Conservation (phyloP, 306 rosid species). For the Quercus alba region DNA sequence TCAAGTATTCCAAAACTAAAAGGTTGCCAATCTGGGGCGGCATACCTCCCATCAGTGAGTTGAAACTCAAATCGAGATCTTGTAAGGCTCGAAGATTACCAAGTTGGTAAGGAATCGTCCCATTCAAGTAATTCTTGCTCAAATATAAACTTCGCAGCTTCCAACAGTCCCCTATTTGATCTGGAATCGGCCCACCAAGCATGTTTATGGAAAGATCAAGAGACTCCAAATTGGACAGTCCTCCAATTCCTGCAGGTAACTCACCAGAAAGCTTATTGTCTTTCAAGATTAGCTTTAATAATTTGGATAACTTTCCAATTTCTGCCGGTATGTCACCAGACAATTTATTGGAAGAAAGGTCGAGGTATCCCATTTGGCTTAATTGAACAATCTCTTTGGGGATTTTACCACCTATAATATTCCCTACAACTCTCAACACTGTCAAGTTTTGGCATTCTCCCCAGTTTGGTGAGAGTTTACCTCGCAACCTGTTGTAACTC, state of each 20-base stretch:
- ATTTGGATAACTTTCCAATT: conserved; percentile 29
- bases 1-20: conserved; percentile 9
- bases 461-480: conserved; percentile 45
- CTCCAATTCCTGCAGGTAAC: no score
- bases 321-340: conserved; percentile 45
- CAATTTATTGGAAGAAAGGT: conserved; percentile 42
- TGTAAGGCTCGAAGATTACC: conserved; percentile 17
- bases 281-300: conserved; percentile 23
- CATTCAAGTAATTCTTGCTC: conserved; percentile 21
- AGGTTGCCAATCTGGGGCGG: conserved; percentile 18
- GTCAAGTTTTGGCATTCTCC: conserved; percentile 42
- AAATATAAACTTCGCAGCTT: conserved; percentile 19
- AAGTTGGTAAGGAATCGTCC: conserved; percentile 28
- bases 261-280: conserved; percentile 24
- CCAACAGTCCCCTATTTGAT: conserved; percentile 11
- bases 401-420: conserved; percentile 39
- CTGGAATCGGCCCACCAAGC: conserved; percentile 19
- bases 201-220: no score
- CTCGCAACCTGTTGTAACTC: conserved; percentile 46
- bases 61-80: conserved; percentile 27
- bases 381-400: conserved; percentile 38
- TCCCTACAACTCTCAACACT: conserved; percentile 28
- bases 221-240: no score
- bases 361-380: conserved; percentile 30
- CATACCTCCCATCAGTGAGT: conserved; percentile 21